Evolutionary conservation across 768 basidiomycete genomes (phyloP).

Genomic region (Mycena crocata): DNA sequence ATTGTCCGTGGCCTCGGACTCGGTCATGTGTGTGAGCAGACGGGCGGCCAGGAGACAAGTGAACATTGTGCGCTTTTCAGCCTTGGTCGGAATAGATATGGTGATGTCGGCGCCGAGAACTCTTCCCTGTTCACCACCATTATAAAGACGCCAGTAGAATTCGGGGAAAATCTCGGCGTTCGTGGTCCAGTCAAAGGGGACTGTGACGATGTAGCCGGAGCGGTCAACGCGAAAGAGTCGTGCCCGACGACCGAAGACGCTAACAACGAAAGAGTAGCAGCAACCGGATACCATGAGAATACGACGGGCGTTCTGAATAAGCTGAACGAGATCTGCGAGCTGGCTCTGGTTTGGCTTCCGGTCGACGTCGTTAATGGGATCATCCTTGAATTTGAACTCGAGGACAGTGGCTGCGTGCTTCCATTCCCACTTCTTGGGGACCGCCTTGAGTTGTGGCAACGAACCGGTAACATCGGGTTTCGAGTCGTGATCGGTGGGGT

Average conservation of each 20-base stretch:
- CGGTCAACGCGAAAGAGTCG: constrained; percentile 24
- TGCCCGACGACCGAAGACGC: constrained; percentile 4
- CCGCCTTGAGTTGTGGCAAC: not conserved
- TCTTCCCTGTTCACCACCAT: not conserved
- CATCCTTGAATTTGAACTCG: constrained; percentile 5
- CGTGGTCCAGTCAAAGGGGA: constrained; percentile 18
- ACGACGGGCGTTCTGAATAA: constrained; percentile 9
- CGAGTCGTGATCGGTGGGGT: constrained; percentile 13
- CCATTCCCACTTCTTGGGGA: not conserved
- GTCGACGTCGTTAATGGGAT: not conserved
- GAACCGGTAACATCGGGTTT: constrained; percentile 2
- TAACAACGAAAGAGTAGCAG: constrained; percentile 17
- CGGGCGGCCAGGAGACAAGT: too few species aligned
- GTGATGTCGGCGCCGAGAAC: constrained; percentile 13
- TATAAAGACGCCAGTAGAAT: constrained; percentile 24
- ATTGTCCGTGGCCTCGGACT: constrained; percentile 2
- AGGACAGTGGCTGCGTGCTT: constrained; percentile 1
- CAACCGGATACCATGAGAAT: constrained; percentile 10
- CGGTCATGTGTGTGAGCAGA: too few species aligned
- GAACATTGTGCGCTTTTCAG: not conserved
- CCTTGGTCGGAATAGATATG: not conserved
- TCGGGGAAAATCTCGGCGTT: constrained; percentile 8
- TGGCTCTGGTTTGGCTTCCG: not conserved
- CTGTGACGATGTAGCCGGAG: constrained; percentile 17
- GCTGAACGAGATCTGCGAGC: constrained; percentile 1